Base-by-base conservation (phyloP, 2,329 filamentous ascomycete genomes). In the Colletotrichum destructivum region DNA sequence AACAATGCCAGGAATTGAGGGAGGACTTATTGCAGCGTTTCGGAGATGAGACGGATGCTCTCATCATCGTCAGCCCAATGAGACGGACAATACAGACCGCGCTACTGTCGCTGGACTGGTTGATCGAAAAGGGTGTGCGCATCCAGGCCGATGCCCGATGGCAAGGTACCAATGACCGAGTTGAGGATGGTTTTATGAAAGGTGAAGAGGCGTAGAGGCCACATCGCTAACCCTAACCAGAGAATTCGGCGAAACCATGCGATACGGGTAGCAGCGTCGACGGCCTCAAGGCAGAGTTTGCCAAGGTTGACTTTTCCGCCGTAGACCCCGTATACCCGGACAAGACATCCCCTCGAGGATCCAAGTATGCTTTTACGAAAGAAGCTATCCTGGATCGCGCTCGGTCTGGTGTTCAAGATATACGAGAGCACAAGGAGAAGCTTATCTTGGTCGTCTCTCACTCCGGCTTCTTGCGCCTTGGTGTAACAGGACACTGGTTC, bases 31-130 rank as follows among this genome's bases (percentile, higher is more conserved):
- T 81, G 15, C 79, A 82, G 44, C 81, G 82, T 23, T 79, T 88
- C 51, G 70, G 69, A 2, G 62, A 74, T 2, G 49, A 74, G 1
- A 66, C 75, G 16, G 79, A 85, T 70, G 77, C 84, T 3, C 82
- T 87, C 38, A 88, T 93, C 64, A 77, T 93, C 42, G 88, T 89
- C 60, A 92, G 90, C 76, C 89, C 91, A 1, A 91, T 93, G 89
- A 83, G 85, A 18, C 85, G 91, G 40, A 92, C 91, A 2, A 82
- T 93, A 40, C 89, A 93, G 80, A 93, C 91, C 2, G 87, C 90
- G 1, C 81, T 87, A 52, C 82, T 88, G 11, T 86, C 87, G 0
- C 81, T 93, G 1, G 86, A 88, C 74, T 92, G 87, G 85, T 81
- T 93, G 56, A 82, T 90, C 60, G 84, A 87, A 23, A 81, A 80